A percentile compares a stretch with the other conserved stretches of the same genome.
phyloP scores from a whole-genome alignment of 2,329 filamentous ascomycete genomes.

The Fusarium sp. region DNA sequence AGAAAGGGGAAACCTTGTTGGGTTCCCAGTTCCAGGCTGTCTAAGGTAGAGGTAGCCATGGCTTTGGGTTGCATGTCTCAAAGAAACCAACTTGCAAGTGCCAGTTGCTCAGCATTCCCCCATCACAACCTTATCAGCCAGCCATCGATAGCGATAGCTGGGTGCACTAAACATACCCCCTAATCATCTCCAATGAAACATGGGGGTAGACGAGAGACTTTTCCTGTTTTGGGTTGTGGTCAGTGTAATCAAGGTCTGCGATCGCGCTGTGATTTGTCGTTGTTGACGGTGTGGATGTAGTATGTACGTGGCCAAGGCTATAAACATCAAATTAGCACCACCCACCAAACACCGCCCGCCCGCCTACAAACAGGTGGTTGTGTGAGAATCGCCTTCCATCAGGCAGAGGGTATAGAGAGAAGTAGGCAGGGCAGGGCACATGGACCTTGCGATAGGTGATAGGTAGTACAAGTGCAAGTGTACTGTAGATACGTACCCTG shows the following conservation, averaged over 20 bases:
- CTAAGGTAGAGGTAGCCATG: too few relatives aligned
- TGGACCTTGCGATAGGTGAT: conserved; percentile 24
- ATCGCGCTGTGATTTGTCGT: conserved; percentile 3
- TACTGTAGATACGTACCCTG: conserved; percentile 37
- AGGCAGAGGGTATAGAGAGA: background rate
- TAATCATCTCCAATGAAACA: background rate
- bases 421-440: conserved; percentile 8
- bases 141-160: background rate
- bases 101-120: background rate
- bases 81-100: background rate
- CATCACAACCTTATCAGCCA: conserved; percentile 5
- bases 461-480: conserved; percentile 4
- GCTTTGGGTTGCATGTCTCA: conserved; percentile 9
- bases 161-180: background rate
- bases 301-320: background rate
- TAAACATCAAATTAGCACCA: background rate
- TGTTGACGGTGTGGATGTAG: background rate
- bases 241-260: background rate
- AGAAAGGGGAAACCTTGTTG: conserved; percentile 7
- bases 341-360: background rate
- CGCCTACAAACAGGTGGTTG: background rate
- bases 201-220: background rate
- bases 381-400: conserved; percentile 12
- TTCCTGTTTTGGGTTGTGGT: background rate
- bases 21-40: background rate